Evolutionary conservation across 192 early-diverging fungal species (phyloP), one percentile per base, ranked within the genome.

Genomic region (Podila verticillata): DNA sequence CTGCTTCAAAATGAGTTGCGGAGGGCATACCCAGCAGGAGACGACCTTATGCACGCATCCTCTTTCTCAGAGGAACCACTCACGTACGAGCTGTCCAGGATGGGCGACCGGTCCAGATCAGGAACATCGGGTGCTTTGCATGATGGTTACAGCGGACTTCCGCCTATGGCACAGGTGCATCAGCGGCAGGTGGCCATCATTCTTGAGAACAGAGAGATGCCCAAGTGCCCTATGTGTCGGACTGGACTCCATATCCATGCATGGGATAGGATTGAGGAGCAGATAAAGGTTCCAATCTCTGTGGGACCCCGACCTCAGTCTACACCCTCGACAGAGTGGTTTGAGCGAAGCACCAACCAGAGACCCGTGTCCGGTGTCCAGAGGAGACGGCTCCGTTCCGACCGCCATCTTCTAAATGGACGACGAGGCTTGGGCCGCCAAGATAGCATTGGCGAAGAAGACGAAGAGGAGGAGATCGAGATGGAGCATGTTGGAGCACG

Each of bases 211-310:
- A 54, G 75, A 7, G 75, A 72, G 57, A 79, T 79, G 69, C 75
- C 75, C 6, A 79, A 79, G 60, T 79, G 75, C 24, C 75, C 75
- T 0, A 79, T 79, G 75, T 79, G 75, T 60, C 68, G 75, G 10
- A 79, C 75, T 7, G 58, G 64, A 19, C 75, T 79, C 17, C 75
- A 79, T 4, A 79, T 79, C 31, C 70, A 69, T 58, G 75, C 69
- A 22, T 79, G 75, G 75, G 75, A 79, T 51, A 70, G 69, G 39
- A 66, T 72, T n/a, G 75, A 79, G 30, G 75, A 79, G 48, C 69
- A 63, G 49, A 66, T 79, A 64, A 79, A 79, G 51, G 60, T 79
- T 54, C 75, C 69, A 2, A 64, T 71, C 24, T 56, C 64, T 17
- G 65, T 71, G 26, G 49, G 69, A 19, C 51, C 49, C 22, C 75